phyloP scores from a whole-genome alignment of 768 basidiomycete species.

The Rhizopogon roseolus region DNA sequence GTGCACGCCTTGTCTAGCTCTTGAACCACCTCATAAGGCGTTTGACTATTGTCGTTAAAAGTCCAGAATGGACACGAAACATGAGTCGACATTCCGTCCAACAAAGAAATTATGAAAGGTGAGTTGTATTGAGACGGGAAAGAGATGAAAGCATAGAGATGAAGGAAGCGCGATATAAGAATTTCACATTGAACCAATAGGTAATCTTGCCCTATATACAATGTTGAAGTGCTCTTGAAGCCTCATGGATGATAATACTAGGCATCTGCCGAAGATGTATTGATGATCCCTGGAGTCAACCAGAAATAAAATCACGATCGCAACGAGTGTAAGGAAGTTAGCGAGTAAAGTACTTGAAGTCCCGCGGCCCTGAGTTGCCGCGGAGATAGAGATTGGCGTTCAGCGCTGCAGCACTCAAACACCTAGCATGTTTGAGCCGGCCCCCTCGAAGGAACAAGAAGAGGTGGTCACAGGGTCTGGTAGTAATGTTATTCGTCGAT shows the following conservation, averaged over 20 bases:
- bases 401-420: no score
- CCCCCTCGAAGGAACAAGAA: no score
- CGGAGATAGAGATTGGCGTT: no score
- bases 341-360: no score
- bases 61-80: conserved; percentile 4
- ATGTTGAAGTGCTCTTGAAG: not conserved
- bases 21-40: conserved; percentile 14
- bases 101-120: not conserved
- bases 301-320: no score
- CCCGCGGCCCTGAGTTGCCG: no score
- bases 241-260: not conserved
- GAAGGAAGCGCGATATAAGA: not conserved
- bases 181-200: not conserved
- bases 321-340: no score
- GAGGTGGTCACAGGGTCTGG: no score
- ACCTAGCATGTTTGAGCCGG: no score
- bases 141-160: not conserved
- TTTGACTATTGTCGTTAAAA: conserved; percentile 9
- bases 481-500: no score
- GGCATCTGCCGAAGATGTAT: no score
- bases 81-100: not conserved
- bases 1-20: conserved; percentile 17
- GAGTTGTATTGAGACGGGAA: not conserved
- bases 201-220: not conserved
- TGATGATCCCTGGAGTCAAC: no score